Conservation (phyloP, 495 filamentous ascomycete species). For the Tirmania nivea region DNA sequence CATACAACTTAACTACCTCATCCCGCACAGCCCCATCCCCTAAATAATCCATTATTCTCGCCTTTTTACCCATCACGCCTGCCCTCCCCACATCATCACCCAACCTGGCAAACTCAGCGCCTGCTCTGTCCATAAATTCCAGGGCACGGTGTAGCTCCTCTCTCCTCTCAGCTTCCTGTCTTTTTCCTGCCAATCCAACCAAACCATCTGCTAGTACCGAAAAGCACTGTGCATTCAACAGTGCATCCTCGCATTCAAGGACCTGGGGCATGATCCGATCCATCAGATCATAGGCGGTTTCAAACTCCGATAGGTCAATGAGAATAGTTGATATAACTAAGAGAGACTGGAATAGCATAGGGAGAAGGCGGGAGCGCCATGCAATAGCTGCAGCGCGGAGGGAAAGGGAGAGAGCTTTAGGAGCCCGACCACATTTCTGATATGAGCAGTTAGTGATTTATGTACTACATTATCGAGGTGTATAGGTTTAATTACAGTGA, state of each 20-base stretch:
- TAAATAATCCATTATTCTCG: constrained; percentile 51
- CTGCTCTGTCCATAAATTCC: constrained; percentile 43
- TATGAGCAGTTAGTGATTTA: background rate
- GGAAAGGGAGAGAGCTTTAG: constrained; percentile 64
- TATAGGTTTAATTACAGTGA: constrained; percentile 19
- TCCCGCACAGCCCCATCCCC: constrained; percentile 52
- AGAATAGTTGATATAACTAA: constrained; percentile 47
- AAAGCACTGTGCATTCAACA: constrained; percentile 45
- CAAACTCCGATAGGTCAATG: constrained; percentile 50
- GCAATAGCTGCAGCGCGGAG: constrained; percentile 61
- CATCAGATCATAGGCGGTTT: constrained; percentile 42
- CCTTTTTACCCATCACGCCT: constrained; percentile 73
- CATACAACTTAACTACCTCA: constrained; percentile 25
- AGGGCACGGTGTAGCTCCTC: constrained; percentile 43
- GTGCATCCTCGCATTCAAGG: constrained; percentile 48
- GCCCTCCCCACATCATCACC: constrained; percentile 56
- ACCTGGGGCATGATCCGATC: constrained; percentile 61
- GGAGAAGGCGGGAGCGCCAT: constrained; percentile 46
- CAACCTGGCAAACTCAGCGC: constrained; percentile 42
- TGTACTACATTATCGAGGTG: background rate
- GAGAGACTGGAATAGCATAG: constrained; percentile 57
- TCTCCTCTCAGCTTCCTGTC: constrained; percentile 21
- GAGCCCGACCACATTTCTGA: constrained; percentile 41
- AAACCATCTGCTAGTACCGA: constrained; percentile 59
- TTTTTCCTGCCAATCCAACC: constrained; percentile 46